Evolutionary conservation across 2,329 filamentous ascomycete species (phyloP).

Genomic region (Catunica adiposa): DNA sequence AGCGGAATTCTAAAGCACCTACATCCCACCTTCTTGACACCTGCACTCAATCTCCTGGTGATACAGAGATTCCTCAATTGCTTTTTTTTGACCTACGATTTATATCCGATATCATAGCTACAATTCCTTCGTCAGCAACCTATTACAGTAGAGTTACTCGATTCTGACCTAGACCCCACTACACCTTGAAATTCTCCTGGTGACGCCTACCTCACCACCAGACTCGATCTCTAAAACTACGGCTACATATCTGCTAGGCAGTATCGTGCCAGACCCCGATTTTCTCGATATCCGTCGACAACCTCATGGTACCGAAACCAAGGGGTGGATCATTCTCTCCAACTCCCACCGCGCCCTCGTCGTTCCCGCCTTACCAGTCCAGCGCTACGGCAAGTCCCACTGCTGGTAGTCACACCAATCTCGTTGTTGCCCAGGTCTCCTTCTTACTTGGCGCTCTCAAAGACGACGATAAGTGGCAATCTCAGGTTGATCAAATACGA

Average conservation of each 20-base stretch:
- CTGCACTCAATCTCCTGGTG: neutral
- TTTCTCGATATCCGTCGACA: slow-evolving; percentile 19
- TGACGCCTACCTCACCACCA: too few species aligned
- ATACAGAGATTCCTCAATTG: neutral
- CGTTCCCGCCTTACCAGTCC: slow-evolving; percentile 32
- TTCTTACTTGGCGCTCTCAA: slow-evolving; percentile 87
- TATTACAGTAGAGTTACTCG: too few species aligned
- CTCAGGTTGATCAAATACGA: slow-evolving; percentile 76
- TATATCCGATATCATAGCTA: too few species aligned
- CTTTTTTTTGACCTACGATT: neutral
- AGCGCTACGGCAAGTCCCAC: slow-evolving; percentile 46
- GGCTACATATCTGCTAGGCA: too few species aligned
- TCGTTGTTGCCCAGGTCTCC: slow-evolving; percentile 89
- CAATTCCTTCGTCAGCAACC: too few species aligned
- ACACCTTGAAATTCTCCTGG: too few species aligned
- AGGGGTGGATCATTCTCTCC: slow-evolving; percentile 49
- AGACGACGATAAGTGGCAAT: slow-evolving; percentile 92
- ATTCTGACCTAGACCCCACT: neutral
- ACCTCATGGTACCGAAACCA: slow-evolving; percentile 42
- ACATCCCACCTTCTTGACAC: neutral
- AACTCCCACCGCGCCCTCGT: slow-evolving; percentile 25
- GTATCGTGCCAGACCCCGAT: too few species aligned
- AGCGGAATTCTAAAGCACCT: neutral
- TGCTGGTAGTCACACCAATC: slow-evolving; percentile 56
- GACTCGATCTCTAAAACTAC: neutral